A percentile compares a stretch with the other conserved stretches of the same genome.
These are phyloP conservation scores for Didymella glomerata DNA, from an alignment of 2,329 filamentous ascomycete species.

Conservation along the genomic window DNA sequence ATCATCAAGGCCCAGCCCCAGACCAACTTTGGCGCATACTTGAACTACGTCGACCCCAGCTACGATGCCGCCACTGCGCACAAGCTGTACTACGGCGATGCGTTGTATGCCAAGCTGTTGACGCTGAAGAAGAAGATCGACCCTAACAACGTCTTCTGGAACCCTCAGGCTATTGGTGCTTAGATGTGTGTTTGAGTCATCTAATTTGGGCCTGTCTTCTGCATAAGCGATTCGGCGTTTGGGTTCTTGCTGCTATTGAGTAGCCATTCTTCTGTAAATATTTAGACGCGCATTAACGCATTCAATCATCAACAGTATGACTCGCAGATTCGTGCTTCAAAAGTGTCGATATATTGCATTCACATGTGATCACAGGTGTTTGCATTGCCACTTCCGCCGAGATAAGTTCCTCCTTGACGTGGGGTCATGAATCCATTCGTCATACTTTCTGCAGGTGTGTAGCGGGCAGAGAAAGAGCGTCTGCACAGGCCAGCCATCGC, in stretches of 20 bases:
- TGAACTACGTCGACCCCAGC: slow-evolving; percentile 63
- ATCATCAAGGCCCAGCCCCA: slow-evolving; percentile 50
- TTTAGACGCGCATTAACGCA: background rate
- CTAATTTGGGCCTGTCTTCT: background rate
- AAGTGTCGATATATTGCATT: no score
- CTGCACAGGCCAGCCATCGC: background rate
- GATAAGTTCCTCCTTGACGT: no score
- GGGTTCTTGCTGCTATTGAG: background rate
- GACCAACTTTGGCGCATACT: slow-evolving; percentile 59
- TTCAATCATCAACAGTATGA: background rate
- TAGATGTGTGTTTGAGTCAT: slow-evolving; percentile 9
- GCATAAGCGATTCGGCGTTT: slow-evolving; percentile 19
- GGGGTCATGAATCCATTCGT: no score
- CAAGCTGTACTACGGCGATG: slow-evolving; percentile 59
- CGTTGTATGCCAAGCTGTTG: slow-evolving; percentile 45
- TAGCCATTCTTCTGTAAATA: slow-evolving; percentile 13
- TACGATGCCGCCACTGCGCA: slow-evolving; percentile 59
- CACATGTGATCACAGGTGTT: no score
- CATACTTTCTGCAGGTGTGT: no score
- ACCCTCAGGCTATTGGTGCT: slow-evolving; percentile 49
- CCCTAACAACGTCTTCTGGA: slow-evolving; percentile 51
- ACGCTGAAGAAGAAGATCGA: slow-evolving; percentile 54
- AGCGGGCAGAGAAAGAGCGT: background rate
- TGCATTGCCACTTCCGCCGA: no score
- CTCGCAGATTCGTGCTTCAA: background rate